Evolutionary conservation across 306 rosid species (phyloP), one percentile per base, ranked within the genome.

Genomic region (Gleditsia sinensis): DNA sequence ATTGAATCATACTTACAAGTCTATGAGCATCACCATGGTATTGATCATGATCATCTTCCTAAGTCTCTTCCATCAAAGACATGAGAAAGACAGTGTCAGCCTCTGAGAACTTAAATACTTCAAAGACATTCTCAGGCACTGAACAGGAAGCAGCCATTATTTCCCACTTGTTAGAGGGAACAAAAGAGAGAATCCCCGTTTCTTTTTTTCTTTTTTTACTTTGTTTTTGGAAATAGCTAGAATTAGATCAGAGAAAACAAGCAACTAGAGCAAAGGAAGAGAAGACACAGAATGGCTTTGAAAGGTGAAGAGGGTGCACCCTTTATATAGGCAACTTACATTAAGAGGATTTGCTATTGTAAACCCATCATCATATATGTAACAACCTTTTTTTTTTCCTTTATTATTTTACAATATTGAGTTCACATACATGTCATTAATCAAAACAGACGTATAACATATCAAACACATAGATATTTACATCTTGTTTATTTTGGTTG

Each of bases 1-100:
- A 88, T 53, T 82, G 90, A 40, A 88, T 86, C 67, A 86, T 78
- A 54, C 77, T 83, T 2, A 75, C 73, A 24, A 88, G 77, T 46
- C 84, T 86, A 2, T 19, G n/a, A 19, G 84, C 89, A 80, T 85
- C 93, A 0, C 75, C 86, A 50, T 61, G 39, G 58, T 58, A 71
- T 54, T 75, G 30, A 21, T 54, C 60, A 14, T 39, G 6, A 2
- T 61, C 88, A 33, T 86, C 88, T 43, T 88, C 86, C 1, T 72
- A 77, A 7, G 76, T 51, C 54, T 86, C 88, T 59, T 83, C 87
- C 78, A 83, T 45, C 19, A 86, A 42, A 23, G 81, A 71, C 88
- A 67, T 74, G 49, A 86, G 78, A 77, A 85, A 60, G 17, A 75
- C 76, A 55, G 39, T 73, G 62, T 79, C 61, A 17, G 79, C 78